Conservation (phyloP, 306 rosid species). For the Macrotyloma uniflorum region DNA sequence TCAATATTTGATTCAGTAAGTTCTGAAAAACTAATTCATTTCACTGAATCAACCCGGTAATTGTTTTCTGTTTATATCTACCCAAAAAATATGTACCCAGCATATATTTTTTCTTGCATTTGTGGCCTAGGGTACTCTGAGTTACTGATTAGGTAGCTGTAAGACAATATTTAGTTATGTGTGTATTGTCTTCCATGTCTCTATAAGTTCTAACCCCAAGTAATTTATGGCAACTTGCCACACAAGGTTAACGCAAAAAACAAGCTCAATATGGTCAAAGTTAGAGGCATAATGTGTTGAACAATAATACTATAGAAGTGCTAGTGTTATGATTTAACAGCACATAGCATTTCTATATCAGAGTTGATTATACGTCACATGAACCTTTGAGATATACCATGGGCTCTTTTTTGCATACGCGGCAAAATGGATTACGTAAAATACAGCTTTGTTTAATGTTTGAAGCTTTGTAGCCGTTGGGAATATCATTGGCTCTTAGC, state of each 20-base stretch:
- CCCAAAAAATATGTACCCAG: too few species aligned
- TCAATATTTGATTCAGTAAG: too few species aligned
- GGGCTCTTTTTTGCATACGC: constrained; percentile 53
- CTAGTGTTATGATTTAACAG: not conserved
- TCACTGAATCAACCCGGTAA: too few species aligned
- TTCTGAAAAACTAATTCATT: too few species aligned
- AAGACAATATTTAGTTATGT: not conserved
- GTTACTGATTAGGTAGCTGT: too few species aligned
- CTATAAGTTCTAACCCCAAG: too few species aligned
- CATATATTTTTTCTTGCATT: too few species aligned
- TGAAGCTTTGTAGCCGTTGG: constrained; percentile 15
- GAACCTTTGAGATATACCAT: constrained; percentile 74
- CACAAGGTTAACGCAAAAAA: not conserved
- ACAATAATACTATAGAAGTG: not conserved
- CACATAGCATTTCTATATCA: not conserved
- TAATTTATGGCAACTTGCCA: not conserved
- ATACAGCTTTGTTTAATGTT: not conserved
- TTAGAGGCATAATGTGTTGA: not conserved
- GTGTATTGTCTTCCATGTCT: not conserved
- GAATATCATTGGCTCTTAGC: constrained; percentile 40
- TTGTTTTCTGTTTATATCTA: too few species aligned
- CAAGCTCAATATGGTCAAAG: not conserved
- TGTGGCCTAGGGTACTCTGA: too few species aligned
- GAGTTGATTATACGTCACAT: not conserved
- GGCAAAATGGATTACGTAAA: constrained; percentile 51